phyloP scores from a whole-genome alignment of 148 eudicot genomes.

The Rhododendron ovatum region DNA sequence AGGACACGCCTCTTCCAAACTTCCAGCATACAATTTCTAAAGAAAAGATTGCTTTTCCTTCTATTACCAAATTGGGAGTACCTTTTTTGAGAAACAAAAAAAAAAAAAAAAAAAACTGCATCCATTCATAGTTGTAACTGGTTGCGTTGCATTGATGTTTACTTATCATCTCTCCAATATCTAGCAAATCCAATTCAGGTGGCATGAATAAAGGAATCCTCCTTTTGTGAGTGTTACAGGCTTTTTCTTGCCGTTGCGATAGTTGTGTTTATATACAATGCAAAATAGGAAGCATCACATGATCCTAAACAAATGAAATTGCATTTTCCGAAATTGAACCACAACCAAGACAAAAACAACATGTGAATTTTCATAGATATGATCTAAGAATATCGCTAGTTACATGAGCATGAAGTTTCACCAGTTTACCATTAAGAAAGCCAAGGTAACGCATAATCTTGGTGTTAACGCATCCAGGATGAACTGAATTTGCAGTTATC shows the following conservation, averaged over 20 bases:
- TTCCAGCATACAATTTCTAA: background rate
- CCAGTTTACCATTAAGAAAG: constrained; percentile 40
- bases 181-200: too few relatives aligned
- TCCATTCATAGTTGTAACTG: background rate
- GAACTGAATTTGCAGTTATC: constrained; percentile 20
- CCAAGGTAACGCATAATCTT: constrained; percentile 51
- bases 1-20: background rate
- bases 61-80: too few relatives aligned
- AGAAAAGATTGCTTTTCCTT: too few relatives aligned
- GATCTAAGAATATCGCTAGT: background rate
- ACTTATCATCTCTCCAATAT: background rate
- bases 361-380: background rate
- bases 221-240: too few relatives aligned
- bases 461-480: constrained; percentile 75
- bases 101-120: background rate
- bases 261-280: too few relatives aligned
- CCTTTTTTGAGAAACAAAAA: background rate
- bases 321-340: background rate
- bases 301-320: background rate
- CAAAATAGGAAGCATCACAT: background rate
- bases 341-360: background rate
- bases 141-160: too few relatives aligned
- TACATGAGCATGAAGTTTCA: background rate
- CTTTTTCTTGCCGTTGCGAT: too few relatives aligned
- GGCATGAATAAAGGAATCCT: background rate